Percentiles rank a stretch among this genome's conserved stretches.
These are phyloP conservation scores for Phyllosticta citrichinensis DNA, from an alignment of 2,329 filamentous ascomycete species.

Conservation along the genomic window DNA sequence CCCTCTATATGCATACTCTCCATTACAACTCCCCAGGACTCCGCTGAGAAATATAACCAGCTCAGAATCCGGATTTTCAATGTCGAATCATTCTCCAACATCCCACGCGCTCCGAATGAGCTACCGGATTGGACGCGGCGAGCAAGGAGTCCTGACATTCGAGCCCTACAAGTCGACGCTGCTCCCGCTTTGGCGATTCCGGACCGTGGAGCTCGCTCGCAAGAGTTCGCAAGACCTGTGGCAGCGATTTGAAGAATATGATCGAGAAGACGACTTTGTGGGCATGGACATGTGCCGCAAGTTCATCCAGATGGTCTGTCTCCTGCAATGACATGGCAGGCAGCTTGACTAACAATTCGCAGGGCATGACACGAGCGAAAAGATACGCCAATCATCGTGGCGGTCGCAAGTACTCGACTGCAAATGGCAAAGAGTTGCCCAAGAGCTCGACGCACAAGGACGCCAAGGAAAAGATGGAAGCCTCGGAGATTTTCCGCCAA, in stretches of 20 bases:
- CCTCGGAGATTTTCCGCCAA: conserved; percentile 39
- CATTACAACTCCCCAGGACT: not conserved
- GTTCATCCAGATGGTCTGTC: conserved; percentile 49
- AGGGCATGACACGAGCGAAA: conserved; percentile 50
- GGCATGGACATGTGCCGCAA: conserved; percentile 57
- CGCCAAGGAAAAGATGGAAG: conserved; percentile 40
- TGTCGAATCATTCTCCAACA: not conserved
- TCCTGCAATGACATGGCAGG: not conserved
- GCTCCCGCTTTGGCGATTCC: conserved; percentile 52
- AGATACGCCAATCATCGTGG: conserved; percentile 48
- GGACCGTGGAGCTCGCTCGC: conserved; percentile 41
- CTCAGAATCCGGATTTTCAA: not conserved
- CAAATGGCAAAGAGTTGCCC: conserved; percentile 30
- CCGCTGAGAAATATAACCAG: not conserved
- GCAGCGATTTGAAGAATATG: conserved; percentile 42
- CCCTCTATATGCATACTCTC: not conserved
- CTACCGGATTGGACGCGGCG: conserved; percentile 50
- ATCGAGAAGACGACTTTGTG: conserved; percentile 45
- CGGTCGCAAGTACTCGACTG: conserved; percentile 45
- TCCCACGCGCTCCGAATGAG: conserved; percentile 32
- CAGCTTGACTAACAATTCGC: not conserved
- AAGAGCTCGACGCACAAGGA: conserved; percentile 38
- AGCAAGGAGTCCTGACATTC: conserved; percentile 51
- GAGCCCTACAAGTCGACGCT: conserved; percentile 54
- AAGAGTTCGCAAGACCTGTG: conserved; percentile 41